Percentiles rank a stretch among this genome's conserved stretches.
Evolutionary conservation across 2,329 filamentous ascomycete species (phyloP).

Genomic region (Monosporascus sp.): DNA sequence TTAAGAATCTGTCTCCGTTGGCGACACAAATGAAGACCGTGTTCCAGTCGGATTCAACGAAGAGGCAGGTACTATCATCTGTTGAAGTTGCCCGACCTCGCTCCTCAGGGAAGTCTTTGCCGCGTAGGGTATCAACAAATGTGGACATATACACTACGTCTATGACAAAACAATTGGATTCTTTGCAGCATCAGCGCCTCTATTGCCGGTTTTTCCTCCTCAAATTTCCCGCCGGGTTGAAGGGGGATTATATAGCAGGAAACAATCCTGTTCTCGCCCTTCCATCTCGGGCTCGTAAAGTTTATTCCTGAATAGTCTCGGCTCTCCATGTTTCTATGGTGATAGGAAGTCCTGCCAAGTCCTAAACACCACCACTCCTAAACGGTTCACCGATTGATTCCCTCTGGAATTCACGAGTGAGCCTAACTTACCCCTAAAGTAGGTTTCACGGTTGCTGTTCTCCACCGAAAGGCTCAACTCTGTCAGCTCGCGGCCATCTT

Average conservation of each 20-base stretch:
- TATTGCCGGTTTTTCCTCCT: too few species aligned
- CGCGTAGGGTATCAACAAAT: constrained; percentile 20
- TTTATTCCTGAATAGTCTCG: neutral
- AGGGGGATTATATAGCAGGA: neutral
- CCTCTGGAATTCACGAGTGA: neutral
- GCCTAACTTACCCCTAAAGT: neutral
- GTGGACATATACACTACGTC: neutral
- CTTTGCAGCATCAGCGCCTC: neutral
- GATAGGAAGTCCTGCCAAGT: neutral
- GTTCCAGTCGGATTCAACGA: neutral
- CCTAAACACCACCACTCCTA: neutral
- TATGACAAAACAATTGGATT: neutral
- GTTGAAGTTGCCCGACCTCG: constrained; percentile 1
- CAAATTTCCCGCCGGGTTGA: too few species aligned
- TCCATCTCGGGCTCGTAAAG: neutral
- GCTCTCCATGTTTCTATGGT: neutral
- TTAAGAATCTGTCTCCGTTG: neutral
- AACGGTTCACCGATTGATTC: neutral
- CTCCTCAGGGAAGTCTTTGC: constrained; percentile 14
- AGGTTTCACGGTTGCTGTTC: neutral
- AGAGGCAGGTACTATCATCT: neutral
- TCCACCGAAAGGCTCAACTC: neutral
- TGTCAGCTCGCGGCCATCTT: neutral
- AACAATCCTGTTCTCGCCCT: neutral
- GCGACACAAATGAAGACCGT: neutral